phyloP scores from a whole-genome alignment of 192 early-diverging fungal genomes.

The Umbelopsis sp. region DNA sequence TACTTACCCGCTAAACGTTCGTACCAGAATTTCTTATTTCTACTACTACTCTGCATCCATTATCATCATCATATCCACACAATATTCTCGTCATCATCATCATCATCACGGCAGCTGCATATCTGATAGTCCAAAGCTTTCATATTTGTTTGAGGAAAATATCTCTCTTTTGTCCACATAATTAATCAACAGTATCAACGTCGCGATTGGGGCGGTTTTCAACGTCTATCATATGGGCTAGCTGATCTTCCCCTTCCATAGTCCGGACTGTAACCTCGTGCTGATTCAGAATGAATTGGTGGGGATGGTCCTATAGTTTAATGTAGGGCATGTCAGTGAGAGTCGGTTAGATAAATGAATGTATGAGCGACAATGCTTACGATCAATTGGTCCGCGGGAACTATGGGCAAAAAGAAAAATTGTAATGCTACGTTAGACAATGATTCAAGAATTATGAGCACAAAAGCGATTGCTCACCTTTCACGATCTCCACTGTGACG shows the following conservation, averaged over 20 bases:
- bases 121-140: not conserved
- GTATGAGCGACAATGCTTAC: not conserved
- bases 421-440: not conserved
- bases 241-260: constrained; percentile 17
- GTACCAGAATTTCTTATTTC: too few species aligned
- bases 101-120: not conserved
- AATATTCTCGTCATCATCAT: constrained; percentile 2
- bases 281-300: not conserved
- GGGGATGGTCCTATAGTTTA: not conserved
- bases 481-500: constrained; percentile 17
- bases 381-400: constrained; percentile 1
- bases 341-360: not conserved
- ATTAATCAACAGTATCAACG: constrained; percentile 14
- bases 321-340: not conserved
- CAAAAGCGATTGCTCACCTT: not conserved
- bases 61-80: not conserved
- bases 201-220: constrained; percentile 2
- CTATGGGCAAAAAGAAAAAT: not conserved
- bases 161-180: not conserved
- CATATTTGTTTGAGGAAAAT: not conserved
- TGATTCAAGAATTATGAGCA: not conserved
- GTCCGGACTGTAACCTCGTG: constrained; percentile 13
- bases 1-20: not conserved
- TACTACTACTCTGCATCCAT: not conserved
- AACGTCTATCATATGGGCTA: constrained; percentile 20